Percentiles rank a stretch among this genome's conserved stretches.
Conservation (phyloP, 192 early-diverging fungal species). For the Coemansia sp. region DNA sequence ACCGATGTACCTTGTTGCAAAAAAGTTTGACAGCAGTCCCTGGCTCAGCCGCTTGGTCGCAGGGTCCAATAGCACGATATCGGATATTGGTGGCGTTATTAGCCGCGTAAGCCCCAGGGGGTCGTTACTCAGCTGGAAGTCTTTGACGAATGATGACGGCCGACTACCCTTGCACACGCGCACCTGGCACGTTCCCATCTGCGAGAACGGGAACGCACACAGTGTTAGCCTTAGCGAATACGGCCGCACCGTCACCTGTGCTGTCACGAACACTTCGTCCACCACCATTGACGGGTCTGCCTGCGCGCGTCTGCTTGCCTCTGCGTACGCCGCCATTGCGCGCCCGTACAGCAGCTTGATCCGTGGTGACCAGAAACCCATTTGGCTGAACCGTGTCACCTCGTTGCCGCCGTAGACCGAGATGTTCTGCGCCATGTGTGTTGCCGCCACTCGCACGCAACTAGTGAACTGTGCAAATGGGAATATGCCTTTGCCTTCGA, state of each 20-base stretch:
- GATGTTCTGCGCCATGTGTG: conserved; percentile 37
- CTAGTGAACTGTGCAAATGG: conserved; percentile 22
- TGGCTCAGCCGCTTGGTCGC: conserved; percentile 30
- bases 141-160: conserved; percentile 29
- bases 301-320: background rate
- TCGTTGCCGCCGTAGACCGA: conserved; percentile 19
- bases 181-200: conserved; percentile 36
- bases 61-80: conserved; percentile 30
- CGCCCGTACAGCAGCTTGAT: conserved; percentile 31
- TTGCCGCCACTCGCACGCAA: conserved; percentile 26
- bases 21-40: conserved; percentile 36
- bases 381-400: conserved; percentile 19
- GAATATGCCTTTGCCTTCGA: conserved; percentile 21
- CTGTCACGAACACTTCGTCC: conserved; percentile 37
- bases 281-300: conserved; percentile 28
- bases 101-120: conserved; percentile 23
- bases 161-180: conserved; percentile 28
- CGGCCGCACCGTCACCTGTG: conserved; percentile 27
- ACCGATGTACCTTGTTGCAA: conserved; percentile 13
- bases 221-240: conserved; percentile 23
- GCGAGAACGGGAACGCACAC: conserved; percentile 33
- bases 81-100: conserved; percentile 29
- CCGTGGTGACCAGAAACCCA: conserved; percentile 42
- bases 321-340: conserved; percentile 12
- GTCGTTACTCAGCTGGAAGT: conserved; percentile 32